phyloP scores from a whole-genome alignment of 352 stramenopile species.

The Pythium rhizo-oryzae region DNA sequence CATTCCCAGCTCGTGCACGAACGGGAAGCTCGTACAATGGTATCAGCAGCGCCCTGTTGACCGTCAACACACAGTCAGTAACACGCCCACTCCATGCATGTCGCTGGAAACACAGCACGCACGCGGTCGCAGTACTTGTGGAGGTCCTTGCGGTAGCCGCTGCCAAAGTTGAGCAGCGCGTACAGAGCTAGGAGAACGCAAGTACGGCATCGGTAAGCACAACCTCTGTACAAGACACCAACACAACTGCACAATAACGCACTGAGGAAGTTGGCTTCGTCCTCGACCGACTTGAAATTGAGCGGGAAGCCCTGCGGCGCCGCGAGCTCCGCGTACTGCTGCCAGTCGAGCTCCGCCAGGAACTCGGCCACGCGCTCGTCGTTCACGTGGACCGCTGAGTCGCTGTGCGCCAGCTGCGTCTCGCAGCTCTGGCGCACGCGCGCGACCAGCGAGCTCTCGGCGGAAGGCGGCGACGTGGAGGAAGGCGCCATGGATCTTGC shows the following conservation, averaged over 20 bases:
- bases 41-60: conserved; percentile 64
- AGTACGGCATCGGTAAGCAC: not conserved
- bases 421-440: conserved; percentile 61
- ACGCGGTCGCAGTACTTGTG: conserved; percentile 72
- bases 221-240: not conserved
- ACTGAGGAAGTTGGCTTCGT: conserved; percentile 85
- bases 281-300: conserved; percentile 69
- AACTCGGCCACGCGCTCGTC: conserved; percentile 53
- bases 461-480: conserved; percentile 5
- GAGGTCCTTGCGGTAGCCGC: conserved; percentile 79
- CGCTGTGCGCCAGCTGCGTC: conserved; percentile 44
- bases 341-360: conserved; percentile 49
- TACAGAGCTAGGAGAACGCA: conserved; percentile 47
- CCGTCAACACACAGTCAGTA: not conserved
- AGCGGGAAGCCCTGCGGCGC: conserved; percentile 67
- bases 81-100: not conserved
- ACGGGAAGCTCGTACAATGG: conserved; percentile 50
- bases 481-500: conserved; percentile 35
- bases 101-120: not conserved
- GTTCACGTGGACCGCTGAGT: conserved; percentile 51
- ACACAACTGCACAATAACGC: conserved; percentile 11
- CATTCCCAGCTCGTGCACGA: not conserved
- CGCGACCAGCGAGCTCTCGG: conserved; percentile 34
- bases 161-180: conserved; percentile 79
- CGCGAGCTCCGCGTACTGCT: conserved; percentile 51